These are phyloP conservation scores for Salvia miltiorrhiza DNA, from an alignment of 257 asterid genomes.

Conservation along the genomic window DNA sequence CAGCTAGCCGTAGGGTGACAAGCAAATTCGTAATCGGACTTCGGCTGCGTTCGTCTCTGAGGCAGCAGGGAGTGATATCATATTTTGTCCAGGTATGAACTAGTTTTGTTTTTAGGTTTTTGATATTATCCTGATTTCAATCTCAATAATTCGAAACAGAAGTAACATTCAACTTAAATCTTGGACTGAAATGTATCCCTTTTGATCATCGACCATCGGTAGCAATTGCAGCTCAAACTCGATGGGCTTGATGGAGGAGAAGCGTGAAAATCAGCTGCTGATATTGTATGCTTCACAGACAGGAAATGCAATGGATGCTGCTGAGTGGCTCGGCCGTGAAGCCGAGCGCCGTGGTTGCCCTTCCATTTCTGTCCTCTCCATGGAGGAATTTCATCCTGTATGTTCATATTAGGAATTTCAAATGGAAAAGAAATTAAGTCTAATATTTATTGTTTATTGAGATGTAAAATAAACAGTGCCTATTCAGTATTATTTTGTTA, in stretches of 20 bases:
- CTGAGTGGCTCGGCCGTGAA: slow-evolving; percentile 81
- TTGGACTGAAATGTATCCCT: background rate
- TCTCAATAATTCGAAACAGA: background rate
- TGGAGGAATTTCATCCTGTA: slow-evolving; percentile 75
- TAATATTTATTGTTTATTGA: background rate
- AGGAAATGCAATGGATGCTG: slow-evolving; percentile 88
- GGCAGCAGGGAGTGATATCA: background rate
- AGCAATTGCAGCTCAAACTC: slow-evolving; percentile 10
- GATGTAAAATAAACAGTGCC: slow-evolving; percentile 2
- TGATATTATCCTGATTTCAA: background rate
- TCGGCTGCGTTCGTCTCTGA: background rate
- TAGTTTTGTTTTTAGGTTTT: background rate
- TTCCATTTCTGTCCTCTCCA: slow-evolving; percentile 48
- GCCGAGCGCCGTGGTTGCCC: slow-evolving; percentile 88
- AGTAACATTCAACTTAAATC: background rate
- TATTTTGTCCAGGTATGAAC: background rate
- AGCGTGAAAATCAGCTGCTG: slow-evolving; percentile 42
- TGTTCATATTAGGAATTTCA: background rate
- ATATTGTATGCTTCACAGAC: slow-evolving; percentile 84
- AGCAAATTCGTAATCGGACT: background rate
- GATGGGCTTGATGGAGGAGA: slow-evolving; percentile 39
- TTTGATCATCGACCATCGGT: background rate
- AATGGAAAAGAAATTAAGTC: background rate
- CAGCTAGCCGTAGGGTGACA: no score
- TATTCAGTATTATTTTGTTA: background rate